These are phyloP conservation scores for Rhizopus arrhizus DNA, from an alignment of 371 early-diverging fungal species.

Conservation along the genomic window DNA sequence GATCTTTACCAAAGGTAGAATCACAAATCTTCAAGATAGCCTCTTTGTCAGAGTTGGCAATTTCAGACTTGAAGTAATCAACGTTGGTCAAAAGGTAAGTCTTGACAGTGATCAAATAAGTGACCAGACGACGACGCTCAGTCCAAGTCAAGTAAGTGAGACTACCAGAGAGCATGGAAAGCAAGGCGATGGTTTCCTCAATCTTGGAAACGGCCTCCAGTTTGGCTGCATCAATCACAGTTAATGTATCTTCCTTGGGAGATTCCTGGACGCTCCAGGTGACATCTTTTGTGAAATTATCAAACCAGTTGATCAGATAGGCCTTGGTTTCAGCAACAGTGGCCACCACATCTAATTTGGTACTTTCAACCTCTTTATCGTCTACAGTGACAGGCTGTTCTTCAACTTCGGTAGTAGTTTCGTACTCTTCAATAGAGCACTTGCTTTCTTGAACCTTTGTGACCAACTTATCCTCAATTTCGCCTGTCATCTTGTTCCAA, in stretches of 20 bases:
- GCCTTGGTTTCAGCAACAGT: constrained; percentile 26
- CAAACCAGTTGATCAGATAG: constrained; percentile 21
- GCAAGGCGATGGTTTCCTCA: constrained; percentile 19
- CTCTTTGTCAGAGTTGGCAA: constrained; percentile 14
- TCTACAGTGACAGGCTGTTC: constrained; percentile 4
- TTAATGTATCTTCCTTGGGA: constrained; percentile 4
- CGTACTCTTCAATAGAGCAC: constrained; percentile 4
- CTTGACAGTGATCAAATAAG: constrained; percentile 28
- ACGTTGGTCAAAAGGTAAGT: constrained; percentile 24
- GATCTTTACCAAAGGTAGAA: constrained; percentile 25
- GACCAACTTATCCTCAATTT: background rate
- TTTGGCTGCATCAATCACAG: constrained; percentile 25
- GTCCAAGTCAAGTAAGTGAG: constrained; percentile 22
- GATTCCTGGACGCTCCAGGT: constrained; percentile 7
- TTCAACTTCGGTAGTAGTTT: background rate
- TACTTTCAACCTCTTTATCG: constrained; percentile 16
- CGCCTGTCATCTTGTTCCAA: constrained; percentile 11
- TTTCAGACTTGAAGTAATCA: constrained; percentile 7
- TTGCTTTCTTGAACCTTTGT: constrained; percentile 8
- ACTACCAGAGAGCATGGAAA: constrained; percentile 14
- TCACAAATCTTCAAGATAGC: constrained; percentile 17
- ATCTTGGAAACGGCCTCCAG: constrained; percentile 23
- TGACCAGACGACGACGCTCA: constrained; percentile 33
- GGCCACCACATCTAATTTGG: constrained; percentile 26
- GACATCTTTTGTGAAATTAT: constrained; percentile 17